Base-by-base conservation (phyloP, 179 eudicot genomes). In the Corrigiola litoralis region DNA sequence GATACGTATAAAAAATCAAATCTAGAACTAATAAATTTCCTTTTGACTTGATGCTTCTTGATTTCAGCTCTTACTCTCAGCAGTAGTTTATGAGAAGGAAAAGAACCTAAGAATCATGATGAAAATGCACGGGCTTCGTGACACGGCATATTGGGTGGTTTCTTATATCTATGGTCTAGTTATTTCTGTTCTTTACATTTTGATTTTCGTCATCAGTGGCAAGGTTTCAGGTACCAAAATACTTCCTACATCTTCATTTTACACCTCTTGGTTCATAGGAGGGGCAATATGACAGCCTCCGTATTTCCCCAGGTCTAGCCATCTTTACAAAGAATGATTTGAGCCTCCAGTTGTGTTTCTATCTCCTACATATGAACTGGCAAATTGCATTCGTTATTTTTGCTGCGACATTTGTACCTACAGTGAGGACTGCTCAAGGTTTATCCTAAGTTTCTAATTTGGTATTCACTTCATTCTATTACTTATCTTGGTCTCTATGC, bases 111-210 rank as follows among this genome's bases (percentile, higher is more conserved):
- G 92, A 65, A 85, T 87, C 51, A 90, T 90, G 97, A 90, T 90
- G 95, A 90, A 90, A 77, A 90, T 90, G 95, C 95, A 88, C 69
- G 97, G 97, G 16, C 97, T 90, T 66, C 82, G 86, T n/a, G 87
- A 87, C 72, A 80, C 84, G 6, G 88, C 95, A 18, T 90, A 90
- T 78, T 85, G 89, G 97, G 56, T 75, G 70, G 81, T 90, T 72
- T 77, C 89, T 46, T 90, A 85, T 79, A 73, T 82, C 55, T 90
- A 85, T 71, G 73, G 80, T 59, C 81, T 85, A 68, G 70, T 61
- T 21, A 46, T 88, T 65, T 85, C 95, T 51, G 42, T 72, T 6
- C 31, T 79, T 23, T 90, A 84, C 69, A 82, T 87, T 84, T 51
- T 80, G 25, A 75, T 81, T 71, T 89, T 85, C 69, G 84, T 87